Evolutionary conservation across 2,329 filamentous ascomycete species (phyloP).

Genomic region (Ophiostoma ulmi): DNA sequence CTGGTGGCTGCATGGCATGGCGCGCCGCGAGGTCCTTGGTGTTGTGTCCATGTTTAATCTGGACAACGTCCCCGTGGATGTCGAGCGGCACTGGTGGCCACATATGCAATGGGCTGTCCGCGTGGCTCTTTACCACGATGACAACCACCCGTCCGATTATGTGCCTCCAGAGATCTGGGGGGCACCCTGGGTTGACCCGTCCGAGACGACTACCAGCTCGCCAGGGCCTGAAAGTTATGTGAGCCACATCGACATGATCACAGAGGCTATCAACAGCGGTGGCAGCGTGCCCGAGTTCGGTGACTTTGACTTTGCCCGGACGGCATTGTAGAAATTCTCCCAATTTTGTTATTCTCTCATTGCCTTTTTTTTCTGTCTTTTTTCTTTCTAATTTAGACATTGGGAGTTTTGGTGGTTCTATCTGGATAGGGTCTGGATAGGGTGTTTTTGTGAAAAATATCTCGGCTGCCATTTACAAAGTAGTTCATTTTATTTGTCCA

Average conservation of each 20-base stretch:
- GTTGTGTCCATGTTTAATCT: conserved; percentile 55
- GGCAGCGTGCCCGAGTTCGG: conserved; percentile 14
- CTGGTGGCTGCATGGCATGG: conserved; percentile 68
- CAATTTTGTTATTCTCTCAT: not conserved
- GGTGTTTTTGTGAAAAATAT: not conserved
- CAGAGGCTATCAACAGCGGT: conserved; percentile 34
- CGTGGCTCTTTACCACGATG: conserved; percentile 53
- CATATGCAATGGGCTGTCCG: conserved; percentile 57
- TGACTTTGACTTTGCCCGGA: conserved; percentile 22
- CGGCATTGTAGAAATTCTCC: not conserved
- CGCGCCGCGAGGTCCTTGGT: conserved; percentile 60
- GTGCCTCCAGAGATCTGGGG: conserved; percentile 54
- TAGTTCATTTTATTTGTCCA: not conserved
- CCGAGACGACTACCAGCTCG: not conserved
- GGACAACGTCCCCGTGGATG: conserved; percentile 42
- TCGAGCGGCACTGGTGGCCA: conserved; percentile 51
- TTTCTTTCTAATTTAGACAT: too few species aligned
- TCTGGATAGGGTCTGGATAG: not conserved
- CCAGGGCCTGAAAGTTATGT: conserved; percentile 33
- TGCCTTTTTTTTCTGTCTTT: not conserved
- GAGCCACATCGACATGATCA: conserved; percentile 45
- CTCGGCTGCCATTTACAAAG: not conserved
- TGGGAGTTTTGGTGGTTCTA: not conserved
- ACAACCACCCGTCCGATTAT: conserved; percentile 40
- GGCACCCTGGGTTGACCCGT: conserved; percentile 12